phyloP scores from a whole-genome alignment of 768 basidiomycete genomes.

The Punctularia strigosozonata region DNA sequence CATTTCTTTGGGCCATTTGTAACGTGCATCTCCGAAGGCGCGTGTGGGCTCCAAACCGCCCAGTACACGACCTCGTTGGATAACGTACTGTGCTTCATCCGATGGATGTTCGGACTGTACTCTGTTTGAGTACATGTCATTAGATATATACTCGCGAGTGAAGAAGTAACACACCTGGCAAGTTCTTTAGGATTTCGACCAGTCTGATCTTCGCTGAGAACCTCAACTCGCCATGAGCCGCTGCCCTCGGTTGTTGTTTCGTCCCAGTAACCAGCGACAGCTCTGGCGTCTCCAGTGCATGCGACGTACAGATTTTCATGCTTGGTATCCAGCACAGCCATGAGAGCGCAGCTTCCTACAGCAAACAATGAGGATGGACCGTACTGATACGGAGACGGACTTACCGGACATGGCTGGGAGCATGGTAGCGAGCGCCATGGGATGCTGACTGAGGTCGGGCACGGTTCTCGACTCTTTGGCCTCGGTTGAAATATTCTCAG shows the following conservation, averaged over 20 bases:
- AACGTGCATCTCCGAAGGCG: constrained; percentile 82
- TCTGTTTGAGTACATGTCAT: constrained; percentile 21
- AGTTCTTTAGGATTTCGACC: constrained; percentile 83
- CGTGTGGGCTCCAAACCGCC: constrained; percentile 82
- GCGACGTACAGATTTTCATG: constrained; percentile 81
- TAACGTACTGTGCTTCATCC: constrained; percentile 61
- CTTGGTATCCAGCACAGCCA: constrained; percentile 80
- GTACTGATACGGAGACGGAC: constrained; percentile 3
- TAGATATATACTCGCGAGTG: neutral
- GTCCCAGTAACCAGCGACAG: constrained; percentile 91
- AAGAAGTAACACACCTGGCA: constrained; percentile 43
- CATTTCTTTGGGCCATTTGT: constrained; percentile 72
- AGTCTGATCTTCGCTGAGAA: constrained; percentile 94
- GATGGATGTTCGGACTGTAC: constrained; percentile 76
- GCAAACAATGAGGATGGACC: constrained; percentile 8
- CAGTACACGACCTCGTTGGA: constrained; percentile 71
- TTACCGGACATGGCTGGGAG: constrained; percentile 72
- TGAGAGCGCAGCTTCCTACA: constrained; percentile 80
- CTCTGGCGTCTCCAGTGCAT: constrained; percentile 86
- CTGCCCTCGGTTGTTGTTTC: constrained; percentile 45
- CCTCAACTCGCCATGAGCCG: constrained; percentile 84
- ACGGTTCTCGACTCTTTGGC: constrained; percentile 35
- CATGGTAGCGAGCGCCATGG: constrained; percentile 60
- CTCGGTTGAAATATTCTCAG: constrained; percentile 40
- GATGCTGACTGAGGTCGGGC: constrained; percentile 61